phyloP scores from a whole-genome alignment of 495 filamentous ascomycete species.

The Tuber melanosporum region DNA sequence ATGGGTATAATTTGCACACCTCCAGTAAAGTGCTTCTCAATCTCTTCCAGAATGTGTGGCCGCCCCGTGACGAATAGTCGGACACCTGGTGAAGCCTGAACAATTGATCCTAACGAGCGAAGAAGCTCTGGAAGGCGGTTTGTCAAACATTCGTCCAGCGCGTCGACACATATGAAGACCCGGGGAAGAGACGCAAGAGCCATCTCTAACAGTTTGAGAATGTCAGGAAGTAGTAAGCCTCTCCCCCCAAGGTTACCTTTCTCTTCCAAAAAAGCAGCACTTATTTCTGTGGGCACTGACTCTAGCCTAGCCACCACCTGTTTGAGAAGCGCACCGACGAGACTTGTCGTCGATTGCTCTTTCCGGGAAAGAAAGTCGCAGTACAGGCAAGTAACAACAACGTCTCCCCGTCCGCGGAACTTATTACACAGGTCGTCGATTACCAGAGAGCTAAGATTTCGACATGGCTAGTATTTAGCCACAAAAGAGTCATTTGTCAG shows the following conservation, averaged over 20 bases:
- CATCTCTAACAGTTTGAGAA: background rate
- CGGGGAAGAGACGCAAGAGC: background rate
- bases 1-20: background rate
- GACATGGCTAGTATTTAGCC: background rate
- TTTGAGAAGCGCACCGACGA: background rate
- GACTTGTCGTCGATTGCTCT: background rate
- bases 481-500: background rate
- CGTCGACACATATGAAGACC: background rate
- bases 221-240: background rate
- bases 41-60: background rate
- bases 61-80: background rate
- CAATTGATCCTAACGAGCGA: slow-evolving; percentile 1
- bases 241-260: background rate
- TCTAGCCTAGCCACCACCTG: background rate
- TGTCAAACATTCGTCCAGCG: background rate
- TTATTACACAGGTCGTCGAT: background rate
- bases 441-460: background rate
- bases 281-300: background rate
- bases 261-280: background rate
- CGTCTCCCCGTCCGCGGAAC: background rate
- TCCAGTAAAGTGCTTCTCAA: background rate
- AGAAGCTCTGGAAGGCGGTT: background rate
- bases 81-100: background rate
- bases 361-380: slow-evolving; percentile 2
- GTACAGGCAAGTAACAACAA: background rate